These are phyloP conservation scores for Gyrodon lividus DNA, from an alignment of 768 basidiomycete species.

Conservation along the genomic window DNA sequence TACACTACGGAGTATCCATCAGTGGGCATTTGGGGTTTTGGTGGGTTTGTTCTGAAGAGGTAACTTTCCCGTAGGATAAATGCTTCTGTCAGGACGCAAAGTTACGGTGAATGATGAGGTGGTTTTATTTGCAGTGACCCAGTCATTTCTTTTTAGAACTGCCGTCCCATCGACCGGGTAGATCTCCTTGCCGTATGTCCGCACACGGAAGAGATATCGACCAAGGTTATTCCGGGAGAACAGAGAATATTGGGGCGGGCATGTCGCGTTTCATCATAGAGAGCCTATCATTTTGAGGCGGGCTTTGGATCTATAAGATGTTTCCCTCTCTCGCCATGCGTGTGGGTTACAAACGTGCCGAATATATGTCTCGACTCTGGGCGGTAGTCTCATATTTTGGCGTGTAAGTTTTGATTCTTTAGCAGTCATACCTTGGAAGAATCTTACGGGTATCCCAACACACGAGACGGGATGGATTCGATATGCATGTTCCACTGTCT, in stretches of 20 bases:
- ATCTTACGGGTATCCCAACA: constrained; percentile 24
- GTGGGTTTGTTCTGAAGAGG: constrained; percentile 21
- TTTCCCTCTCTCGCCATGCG: constrained; percentile 23
- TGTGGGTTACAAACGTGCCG: constrained; percentile 16
- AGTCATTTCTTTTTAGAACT: constrained; percentile 33
- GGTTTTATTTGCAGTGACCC: constrained; percentile 15
- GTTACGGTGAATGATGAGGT: constrained; percentile 18
- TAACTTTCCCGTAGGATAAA: constrained; percentile 20
- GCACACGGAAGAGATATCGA: constrained; percentile 14
- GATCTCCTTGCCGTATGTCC: no score
- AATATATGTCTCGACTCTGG: constrained; percentile 16
- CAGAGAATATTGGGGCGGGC: constrained; percentile 16
- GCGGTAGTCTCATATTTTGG: constrained; percentile 20
- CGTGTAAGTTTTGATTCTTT: constrained; percentile 14
- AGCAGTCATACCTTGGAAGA: no score
- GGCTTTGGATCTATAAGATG: constrained; percentile 24
- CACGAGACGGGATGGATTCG: constrained; percentile 25
- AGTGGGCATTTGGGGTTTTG: no score
- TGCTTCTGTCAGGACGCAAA: constrained; percentile 13
- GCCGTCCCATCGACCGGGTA: constrained; percentile 28
- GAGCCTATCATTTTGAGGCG: constrained; percentile 23
- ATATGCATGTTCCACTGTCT: constrained; percentile 31
- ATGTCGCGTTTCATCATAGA: constrained; percentile 28
- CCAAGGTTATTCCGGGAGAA: constrained; percentile 26
- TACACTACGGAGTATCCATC: constrained; percentile 32